Percentiles rank a stretch among this genome's conserved stretches.
These are phyloP conservation scores for Vitis amurensis DNA, from an alignment of 164 flowering plant species.

Conservation along the genomic window DNA sequence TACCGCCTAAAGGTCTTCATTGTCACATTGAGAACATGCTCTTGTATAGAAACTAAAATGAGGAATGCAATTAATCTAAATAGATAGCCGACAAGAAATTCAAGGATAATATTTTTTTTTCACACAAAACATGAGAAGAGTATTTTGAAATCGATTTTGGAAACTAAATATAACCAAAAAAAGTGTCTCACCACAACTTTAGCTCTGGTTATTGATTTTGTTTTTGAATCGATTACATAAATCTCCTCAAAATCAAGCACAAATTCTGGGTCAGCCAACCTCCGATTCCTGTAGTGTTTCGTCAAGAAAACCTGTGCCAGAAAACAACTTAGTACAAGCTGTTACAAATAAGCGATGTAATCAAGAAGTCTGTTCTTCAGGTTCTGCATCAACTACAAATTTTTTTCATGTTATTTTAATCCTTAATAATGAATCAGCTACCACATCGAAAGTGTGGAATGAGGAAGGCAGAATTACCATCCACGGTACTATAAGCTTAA, in stretches of 20 bases:
- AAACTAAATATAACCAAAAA: background rate
- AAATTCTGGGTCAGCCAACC: constrained; percentile 79
- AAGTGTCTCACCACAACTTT: constrained; percentile 71
- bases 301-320: constrained; percentile 76
- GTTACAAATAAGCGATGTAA: background rate
- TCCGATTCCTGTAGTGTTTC: constrained; percentile 86
- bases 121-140: background rate
- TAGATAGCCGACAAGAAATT: too few species aligned
- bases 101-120: background rate
- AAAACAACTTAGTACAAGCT: background rate
- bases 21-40: too few species aligned
- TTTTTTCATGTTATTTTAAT: too few species aligned
- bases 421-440: background rate
- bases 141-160: background rate
- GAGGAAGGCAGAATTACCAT: background rate
- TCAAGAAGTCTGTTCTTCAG: background rate
- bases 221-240: constrained; percentile 87
- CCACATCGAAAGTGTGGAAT: background rate
- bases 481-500: background rate
- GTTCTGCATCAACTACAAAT: too few species aligned
- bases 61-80: too few species aligned
- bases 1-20: too few species aligned
- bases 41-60: too few species aligned
- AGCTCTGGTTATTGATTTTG: constrained; percentile 87
- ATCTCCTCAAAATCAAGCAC: constrained; percentile 95